Percentiles rank a stretch among this genome's conserved stretches.
These are phyloP conservation scores for Wilcoxina mikolae DNA, from an alignment of 495 filamentous ascomycete genomes.

Conservation along the genomic window DNA sequence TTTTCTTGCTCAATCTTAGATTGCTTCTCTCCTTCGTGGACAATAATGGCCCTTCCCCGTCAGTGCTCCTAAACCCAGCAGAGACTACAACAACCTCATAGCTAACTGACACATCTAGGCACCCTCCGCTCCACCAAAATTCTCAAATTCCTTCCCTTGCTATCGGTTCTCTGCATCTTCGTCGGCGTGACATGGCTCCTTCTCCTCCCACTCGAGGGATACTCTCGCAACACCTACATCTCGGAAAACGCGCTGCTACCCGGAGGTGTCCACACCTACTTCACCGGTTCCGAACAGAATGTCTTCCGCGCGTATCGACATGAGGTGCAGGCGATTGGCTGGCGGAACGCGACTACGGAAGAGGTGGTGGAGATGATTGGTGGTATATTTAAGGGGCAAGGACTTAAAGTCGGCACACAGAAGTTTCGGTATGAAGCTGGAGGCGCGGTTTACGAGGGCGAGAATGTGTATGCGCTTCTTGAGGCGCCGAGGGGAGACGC, in stretches of 20 bases:
- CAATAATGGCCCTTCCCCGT: not conserved
- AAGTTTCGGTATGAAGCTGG: constrained; percentile 61
- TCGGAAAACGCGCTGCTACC: constrained; percentile 94
- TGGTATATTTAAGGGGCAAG: constrained; percentile 57
- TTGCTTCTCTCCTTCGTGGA: not conserved
- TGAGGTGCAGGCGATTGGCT: constrained; percentile 51
- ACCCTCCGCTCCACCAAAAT: constrained; percentile 46
- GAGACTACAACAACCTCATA: not conserved
- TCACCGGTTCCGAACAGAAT: constrained; percentile 87
- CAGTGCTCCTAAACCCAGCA: not conserved
- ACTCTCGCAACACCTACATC: constrained; percentile 87
- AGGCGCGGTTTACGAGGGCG: constrained; percentile 56
- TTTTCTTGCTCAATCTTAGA: not conserved
- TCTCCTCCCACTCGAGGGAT: constrained; percentile 79
- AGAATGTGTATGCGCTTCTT: constrained; percentile 92
- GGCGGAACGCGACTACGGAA: constrained; percentile 10
- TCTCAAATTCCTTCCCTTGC: constrained; percentile 59
- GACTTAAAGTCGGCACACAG: constrained; percentile 74
- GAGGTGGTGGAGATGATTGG: constrained; percentile 43
- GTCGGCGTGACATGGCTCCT: constrained; percentile 86
- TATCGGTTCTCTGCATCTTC: constrained; percentile 75
- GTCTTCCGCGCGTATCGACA: constrained; percentile 83
- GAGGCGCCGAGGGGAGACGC: constrained; percentile 91
- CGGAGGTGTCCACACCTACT: constrained; percentile 95
- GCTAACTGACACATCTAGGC: constrained; percentile 4